Percentiles rank a stretch among this genome's conserved stretches.
phyloP scores from a whole-genome alignment of 2,329 filamentous ascomycete species.

The Septoria linicola region DNA sequence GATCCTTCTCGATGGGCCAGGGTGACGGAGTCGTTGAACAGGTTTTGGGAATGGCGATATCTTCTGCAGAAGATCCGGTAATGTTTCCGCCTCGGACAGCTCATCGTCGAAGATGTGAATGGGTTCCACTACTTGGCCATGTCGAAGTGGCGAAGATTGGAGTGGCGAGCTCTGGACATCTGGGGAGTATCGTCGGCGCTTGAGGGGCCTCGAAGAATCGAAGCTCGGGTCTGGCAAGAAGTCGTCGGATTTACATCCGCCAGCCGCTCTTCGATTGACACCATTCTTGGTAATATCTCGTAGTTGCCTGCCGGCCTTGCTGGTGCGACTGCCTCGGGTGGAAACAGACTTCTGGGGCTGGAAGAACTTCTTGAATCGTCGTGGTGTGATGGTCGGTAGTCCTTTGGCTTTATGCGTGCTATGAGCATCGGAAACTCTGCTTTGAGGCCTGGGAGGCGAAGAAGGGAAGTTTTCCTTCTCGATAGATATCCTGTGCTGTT shows the following conservation, averaged over 20 bases:
- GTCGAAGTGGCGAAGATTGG: slow-evolving; percentile 51
- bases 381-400: slow-evolving; percentile 52
- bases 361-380: slow-evolving; percentile 54
- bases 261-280: slow-evolving; percentile 39
- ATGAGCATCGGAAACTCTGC: slow-evolving; percentile 8
- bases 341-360: slow-evolving; percentile 44
- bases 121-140: slow-evolving; percentile 31
- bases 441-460: slow-evolving; percentile 28
- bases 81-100: slow-evolving; percentile 38
- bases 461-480: slow-evolving; percentile 38
- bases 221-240: slow-evolving; percentile 20
- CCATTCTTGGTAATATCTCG: slow-evolving; percentile 52
- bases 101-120: slow-evolving; percentile 26
- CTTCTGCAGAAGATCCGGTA: slow-evolving; percentile 42
- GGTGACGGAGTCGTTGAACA: slow-evolving; percentile 40
- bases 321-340: slow-evolving; percentile 29
- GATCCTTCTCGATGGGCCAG: slow-evolving; percentile 40
- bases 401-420: slow-evolving; percentile 44
- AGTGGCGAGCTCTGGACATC: slow-evolving; percentile 49
- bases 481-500: slow-evolving; percentile 29
- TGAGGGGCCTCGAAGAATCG: slow-evolving; percentile 33
- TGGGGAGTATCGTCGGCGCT: slow-evolving; percentile 32
- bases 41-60: slow-evolving; percentile 46
- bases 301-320: slow-evolving; percentile 47
- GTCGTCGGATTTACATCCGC: slow-evolving; percentile 18